Percentiles rank a stretch among this genome's conserved stretches.
Evolutionary conservation across 345 rosid genomes (phyloP).

Genomic region (Cardamine chenopodiifolia): DNA sequence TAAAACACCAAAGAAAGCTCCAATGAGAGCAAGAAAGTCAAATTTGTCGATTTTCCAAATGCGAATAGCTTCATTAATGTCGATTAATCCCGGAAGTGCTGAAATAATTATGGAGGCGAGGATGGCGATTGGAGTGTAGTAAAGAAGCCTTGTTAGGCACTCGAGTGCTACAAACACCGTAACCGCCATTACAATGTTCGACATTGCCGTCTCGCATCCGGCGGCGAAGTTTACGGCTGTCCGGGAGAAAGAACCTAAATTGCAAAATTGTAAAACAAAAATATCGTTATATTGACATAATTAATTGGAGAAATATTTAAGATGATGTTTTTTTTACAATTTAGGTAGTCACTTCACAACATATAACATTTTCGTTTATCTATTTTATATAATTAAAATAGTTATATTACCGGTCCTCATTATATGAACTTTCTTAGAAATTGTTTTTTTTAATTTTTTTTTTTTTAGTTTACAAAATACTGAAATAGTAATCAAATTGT

Average conservation of each 20-base stretch:
- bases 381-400: neutral
- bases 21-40: conserved; percentile 81
- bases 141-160: conserved; percentile 68
- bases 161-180: conserved; percentile 71
- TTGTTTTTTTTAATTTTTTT: neutral
- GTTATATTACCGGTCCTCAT: neutral
- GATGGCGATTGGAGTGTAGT: conserved; percentile 76
- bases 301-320: neutral
- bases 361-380: neutral
- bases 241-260: conserved; percentile 86
- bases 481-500: conserved; percentile 9
- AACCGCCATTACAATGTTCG: conserved; percentile 84
- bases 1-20: conserved; percentile 81
- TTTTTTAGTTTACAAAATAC: neutral
- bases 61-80: conserved; percentile 54
- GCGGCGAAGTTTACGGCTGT: conserved; percentile 87
- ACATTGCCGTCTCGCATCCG: conserved; percentile 77
- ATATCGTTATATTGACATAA: neutral
- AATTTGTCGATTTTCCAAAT: conserved; percentile 88
- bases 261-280: neutral
- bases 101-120: conserved; percentile 84
- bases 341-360: neutral
- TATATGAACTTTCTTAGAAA: neutral
- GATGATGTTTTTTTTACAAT: neutral
- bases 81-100: conserved; percentile 85